These are phyloP conservation scores for Eucalyptus regnans DNA, from an alignment of 345 rosid species.

Conservation along the genomic window DNA sequence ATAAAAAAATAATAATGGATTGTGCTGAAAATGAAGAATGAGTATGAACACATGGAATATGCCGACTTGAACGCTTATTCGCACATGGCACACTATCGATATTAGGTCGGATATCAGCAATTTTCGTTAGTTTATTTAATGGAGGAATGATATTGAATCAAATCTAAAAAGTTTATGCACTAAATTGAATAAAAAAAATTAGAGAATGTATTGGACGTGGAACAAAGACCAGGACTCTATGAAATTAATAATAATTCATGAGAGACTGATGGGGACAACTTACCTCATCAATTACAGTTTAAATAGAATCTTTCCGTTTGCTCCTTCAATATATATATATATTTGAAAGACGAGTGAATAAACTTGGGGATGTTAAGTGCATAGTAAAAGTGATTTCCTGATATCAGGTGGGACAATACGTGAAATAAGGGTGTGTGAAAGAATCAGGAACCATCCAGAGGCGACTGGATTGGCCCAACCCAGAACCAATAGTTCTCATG, in stretches of 20 bases:
- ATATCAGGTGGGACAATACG: not conserved
- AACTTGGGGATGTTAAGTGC: not conserved
- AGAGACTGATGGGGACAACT: not conserved
- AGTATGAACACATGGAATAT: not conserved
- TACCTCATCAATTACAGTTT: not conserved
- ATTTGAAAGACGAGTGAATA: not conserved
- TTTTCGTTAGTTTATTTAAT: not conserved
- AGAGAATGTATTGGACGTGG: not conserved
- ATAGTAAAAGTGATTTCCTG: not conserved
- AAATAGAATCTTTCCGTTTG: not conserved
- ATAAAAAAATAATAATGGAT: not conserved
- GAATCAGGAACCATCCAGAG: fast-evolving
- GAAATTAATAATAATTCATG: not conserved
- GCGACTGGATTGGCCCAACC: fast-evolving
- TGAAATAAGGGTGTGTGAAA: no score
- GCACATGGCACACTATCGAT: not conserved
- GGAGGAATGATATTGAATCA: not conserved
- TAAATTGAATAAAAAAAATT: not conserved
- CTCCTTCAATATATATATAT: not conserved
- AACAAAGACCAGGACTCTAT: not conserved
- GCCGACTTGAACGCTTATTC: not conserved
- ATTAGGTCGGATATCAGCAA: not conserved
- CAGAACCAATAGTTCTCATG: fast-evolving
- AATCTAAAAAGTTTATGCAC: not conserved
- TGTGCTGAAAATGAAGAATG: not conserved